Evolutionary conservation across 2,329 filamentous ascomycete species (phyloP), one percentile per base, ranked within the genome.

Genomic region (Lasiodiplodia hormozganensis): DNA sequence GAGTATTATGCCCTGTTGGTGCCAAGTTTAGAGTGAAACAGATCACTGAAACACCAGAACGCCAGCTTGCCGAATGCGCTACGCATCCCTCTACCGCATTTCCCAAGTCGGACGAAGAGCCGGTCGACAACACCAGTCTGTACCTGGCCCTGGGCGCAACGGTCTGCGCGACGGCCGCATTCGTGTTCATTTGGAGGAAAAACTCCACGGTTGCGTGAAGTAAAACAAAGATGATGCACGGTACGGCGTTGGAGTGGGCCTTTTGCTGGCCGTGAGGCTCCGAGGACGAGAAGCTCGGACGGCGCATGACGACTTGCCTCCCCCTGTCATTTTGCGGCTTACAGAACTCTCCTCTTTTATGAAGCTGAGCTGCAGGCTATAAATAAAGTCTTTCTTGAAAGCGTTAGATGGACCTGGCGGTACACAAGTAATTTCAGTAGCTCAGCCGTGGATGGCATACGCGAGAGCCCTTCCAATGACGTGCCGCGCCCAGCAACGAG

Each of bases 1-100:
- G 75, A 75, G 80, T 76, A 23, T 51, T 11, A 43, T 23, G 58
- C 51, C 31, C 62, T 53, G 43, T 36, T 49, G 53, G 88, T 43
- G 36, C 58, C 43, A 54, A 21, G 18, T 54, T 51, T 49, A 38
- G 34, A 68, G 43, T 65, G 60, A 65, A 43, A 57, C 56, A 8
- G 5, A 43, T 25, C 6, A 40, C 65, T 49, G 36, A 64, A 64
- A 64, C 58, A 62, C n/a, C 43, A 52, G 38, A 49, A 64, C 60
- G 60, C 60, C 66, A 82, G 80, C 87, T 98, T 68, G 96, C 96
- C 7, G 96, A 98, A 80, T 92, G 93, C 51, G 95, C 95, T 6
- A 96, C 94, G 54, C 94, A 94, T 75, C 96, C 96, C 0, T 94
- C 90, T 73, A 92, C 89, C 0, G 95, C 91, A 0, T 97, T 96